These are phyloP conservation scores for Schizochytrium sp. DNA, from an alignment of 108 stramenopile species.

Conservation along the genomic window DNA sequence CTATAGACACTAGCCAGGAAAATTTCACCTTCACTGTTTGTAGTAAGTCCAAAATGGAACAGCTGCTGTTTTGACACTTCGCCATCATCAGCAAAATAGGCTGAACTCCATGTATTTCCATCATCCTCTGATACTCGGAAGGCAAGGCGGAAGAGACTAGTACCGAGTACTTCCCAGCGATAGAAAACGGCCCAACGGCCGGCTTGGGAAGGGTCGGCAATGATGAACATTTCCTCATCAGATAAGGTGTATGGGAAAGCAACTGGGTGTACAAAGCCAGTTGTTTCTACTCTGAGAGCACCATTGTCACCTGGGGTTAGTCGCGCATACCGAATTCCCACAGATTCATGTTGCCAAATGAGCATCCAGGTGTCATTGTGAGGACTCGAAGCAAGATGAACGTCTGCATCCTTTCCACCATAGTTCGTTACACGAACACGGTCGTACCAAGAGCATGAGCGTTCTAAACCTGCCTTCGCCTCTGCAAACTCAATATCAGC, in stretches of 20 bases:
- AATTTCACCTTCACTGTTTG: too few species aligned
- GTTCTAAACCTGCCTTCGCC: background rate
- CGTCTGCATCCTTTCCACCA: conserved; percentile 6
- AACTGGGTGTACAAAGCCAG: background rate
- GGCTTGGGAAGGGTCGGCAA: background rate
- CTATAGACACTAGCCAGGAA: too few species aligned
- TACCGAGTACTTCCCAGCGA: background rate
- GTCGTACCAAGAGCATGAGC: background rate
- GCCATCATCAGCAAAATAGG: background rate
- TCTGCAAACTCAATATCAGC: background rate
- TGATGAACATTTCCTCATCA: background rate
- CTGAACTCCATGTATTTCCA: background rate
- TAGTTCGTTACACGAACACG: background rate
- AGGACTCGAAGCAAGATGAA: background rate
- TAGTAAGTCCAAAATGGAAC: too few species aligned
- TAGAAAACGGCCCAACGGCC: background rate
- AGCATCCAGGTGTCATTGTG: background rate
- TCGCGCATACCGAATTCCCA: conserved; percentile 3
- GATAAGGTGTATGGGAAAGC: background rate
- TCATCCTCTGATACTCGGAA: background rate
- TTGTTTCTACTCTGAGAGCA: background rate
- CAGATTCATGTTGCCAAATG: background rate
- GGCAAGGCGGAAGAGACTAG: background rate
- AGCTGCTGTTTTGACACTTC: too few species aligned
- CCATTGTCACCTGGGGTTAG: background rate